phyloP scores from a whole-genome alignment of 306 rosid species.

The Mucuna pruriens region DNA sequence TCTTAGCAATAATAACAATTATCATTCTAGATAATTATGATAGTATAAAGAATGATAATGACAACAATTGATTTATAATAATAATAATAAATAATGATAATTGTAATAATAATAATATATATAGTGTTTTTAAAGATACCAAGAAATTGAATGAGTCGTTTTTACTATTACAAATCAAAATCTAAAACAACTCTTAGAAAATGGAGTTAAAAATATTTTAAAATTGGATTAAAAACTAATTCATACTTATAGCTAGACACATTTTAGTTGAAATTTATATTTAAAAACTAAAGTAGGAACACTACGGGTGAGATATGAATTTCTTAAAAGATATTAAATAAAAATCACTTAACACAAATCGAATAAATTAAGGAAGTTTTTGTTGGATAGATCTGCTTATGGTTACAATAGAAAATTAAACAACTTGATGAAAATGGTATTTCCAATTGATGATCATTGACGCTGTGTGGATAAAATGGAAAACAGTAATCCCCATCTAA shows the following conservation, averaged over 20 bases:
- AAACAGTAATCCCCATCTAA: constrained; percentile 28
- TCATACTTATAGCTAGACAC: not conserved
- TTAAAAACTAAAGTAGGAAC: not conserved
- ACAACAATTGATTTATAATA: too few species aligned
- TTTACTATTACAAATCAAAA: not conserved
- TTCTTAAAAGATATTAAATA: not conserved
- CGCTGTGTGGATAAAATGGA: constrained; percentile 10
- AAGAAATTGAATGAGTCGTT: not conserved
- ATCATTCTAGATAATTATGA: too few species aligned
- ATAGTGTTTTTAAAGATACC: not conserved
- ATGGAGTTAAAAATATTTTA: not conserved
- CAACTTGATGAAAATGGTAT: constrained; percentile 28
- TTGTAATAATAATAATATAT: too few species aligned
- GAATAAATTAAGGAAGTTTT: not conserved
- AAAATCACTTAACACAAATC: constrained; percentile 3
- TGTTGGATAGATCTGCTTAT: not conserved
- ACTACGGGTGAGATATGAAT: not conserved
- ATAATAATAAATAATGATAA: too few species aligned
- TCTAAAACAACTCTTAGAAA: not conserved
- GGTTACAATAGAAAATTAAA: constrained; percentile 31
- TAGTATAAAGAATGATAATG: too few species aligned
- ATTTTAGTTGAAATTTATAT: not conserved
- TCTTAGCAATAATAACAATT: too few species aligned
- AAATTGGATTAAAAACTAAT: not conserved
- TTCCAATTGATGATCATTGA: constrained; percentile 21